These are phyloP conservation scores for Paracamarosporium sp. DNA, from an alignment of 2,329 filamentous ascomycete genomes.

Conservation along the genomic window DNA sequence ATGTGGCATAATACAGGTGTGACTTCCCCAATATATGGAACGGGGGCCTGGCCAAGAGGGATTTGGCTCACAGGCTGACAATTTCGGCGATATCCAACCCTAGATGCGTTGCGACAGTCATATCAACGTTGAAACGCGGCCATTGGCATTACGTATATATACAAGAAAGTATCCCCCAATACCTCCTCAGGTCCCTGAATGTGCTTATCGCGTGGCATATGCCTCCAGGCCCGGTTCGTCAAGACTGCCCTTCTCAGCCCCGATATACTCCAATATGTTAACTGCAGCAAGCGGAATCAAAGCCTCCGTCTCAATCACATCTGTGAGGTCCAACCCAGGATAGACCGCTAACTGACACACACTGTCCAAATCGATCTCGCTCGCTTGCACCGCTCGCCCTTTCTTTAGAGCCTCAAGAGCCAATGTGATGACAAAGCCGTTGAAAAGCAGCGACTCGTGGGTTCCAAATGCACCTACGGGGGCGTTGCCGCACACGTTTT, in stretches of 20 bases:
- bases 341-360: conserved; percentile 51
- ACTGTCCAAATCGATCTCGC: conserved; percentile 46
- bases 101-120: too few relatives aligned
- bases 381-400: conserved; percentile 52
- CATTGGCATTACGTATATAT: too few relatives aligned
- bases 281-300: conserved; percentile 49
- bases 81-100: too few relatives aligned
- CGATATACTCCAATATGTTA: conserved; percentile 33
- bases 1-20: too few relatives aligned
- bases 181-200: too few relatives aligned
- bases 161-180: not conserved
- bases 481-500: conserved; percentile 50
- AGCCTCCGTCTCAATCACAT: conserved; percentile 56
- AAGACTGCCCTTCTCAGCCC: conserved; percentile 33
- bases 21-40: too few relatives aligned
- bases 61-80: too few relatives aligned
- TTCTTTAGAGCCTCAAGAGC: conserved; percentile 58
- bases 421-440: conserved; percentile 55
- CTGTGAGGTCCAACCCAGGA: conserved; percentile 50
- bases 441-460: conserved; percentile 60
- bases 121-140: too few relatives aligned
- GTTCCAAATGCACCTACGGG: conserved; percentile 56
- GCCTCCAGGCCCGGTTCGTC: conserved; percentile 51
- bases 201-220: conserved; percentile 44
- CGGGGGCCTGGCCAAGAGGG: too few relatives aligned